These are phyloP conservation scores for Pulveroboletus sp. DNA, from an alignment of 768 basidiomycete genomes.

Conservation along the genomic window DNA sequence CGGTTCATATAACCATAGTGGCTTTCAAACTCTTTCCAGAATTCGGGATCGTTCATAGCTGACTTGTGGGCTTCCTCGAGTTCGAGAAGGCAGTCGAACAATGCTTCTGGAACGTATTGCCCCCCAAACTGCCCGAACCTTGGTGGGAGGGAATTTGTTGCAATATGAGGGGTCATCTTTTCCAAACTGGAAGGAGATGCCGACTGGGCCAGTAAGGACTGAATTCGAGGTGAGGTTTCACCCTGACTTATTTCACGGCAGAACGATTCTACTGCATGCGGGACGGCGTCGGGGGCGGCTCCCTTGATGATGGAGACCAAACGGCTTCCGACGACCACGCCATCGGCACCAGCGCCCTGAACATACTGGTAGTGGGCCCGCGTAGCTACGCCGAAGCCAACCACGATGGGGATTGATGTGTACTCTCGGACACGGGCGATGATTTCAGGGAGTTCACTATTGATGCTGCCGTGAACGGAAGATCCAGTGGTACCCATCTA, in stretches of 20 bases:
- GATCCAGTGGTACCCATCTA: conserved; percentile 99
- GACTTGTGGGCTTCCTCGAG: conserved; percentile 86
- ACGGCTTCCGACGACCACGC: conserved; percentile 89
- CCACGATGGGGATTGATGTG: conserved; percentile 81
- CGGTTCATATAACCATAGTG: conserved; percentile 94
- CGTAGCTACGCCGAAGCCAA: conserved; percentile 95
- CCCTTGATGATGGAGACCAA: conserved; percentile 78
- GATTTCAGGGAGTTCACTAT: conserved; percentile 75
- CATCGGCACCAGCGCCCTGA: conserved; percentile 86
- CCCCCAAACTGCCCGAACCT: conserved; percentile 96
- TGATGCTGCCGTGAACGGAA: conserved; percentile 66
- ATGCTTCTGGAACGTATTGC: conserved; percentile 93
- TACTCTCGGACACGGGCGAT: conserved; percentile 77
- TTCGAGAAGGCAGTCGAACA: conserved; percentile 90
- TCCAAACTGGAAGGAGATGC: not conserved
- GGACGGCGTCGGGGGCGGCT: conserved; percentile 45
- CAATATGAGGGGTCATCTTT: conserved; percentile 25
- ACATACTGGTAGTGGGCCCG: conserved; percentile 85
- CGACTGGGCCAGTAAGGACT: not conserved
- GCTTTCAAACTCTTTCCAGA: conserved; percentile 87
- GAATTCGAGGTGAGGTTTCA: conserved; percentile 26
- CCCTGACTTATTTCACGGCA: conserved; percentile 63
- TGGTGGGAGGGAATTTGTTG: conserved; percentile 56
- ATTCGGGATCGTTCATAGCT: conserved; percentile 83
- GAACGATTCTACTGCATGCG: conserved; percentile 61